Base-by-base conservation (phyloP, 177 flowering plant genomes). In the Vitis hybrid region DNA sequence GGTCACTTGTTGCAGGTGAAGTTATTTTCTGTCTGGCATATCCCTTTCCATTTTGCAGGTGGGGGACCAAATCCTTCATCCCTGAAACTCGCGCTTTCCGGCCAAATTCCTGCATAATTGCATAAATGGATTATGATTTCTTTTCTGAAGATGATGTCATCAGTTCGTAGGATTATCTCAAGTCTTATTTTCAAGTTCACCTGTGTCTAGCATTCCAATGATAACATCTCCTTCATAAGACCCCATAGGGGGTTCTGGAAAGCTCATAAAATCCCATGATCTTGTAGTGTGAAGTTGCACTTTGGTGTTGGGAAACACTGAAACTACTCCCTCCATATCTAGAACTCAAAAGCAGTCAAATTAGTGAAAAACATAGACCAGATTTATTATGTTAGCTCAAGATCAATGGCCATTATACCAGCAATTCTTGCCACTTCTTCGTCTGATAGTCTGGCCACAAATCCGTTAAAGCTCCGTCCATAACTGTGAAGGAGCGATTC, bases 221-320 rank as follows among this genome's bases (percentile, higher is more conserved):
- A 63, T 63, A 13, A 52, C 53, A 48, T 18, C 20, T 50, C 66
- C 51, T 1, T 63, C 22, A 18, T 15, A 39, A 3, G 66, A 1
- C 12, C 22, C 22, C 2, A 48, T 9, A 8, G 29, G 66, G 52
- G 52, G 18, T 49, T 49, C 26, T 3, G 66, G 14, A 1, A 16
- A 18, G 12, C 53, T 26, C 66, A 49, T 45, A 9, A 63, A 63
- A 48, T 63, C 66, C 55, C 66, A 63, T 49, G 55, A 63, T 63
- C 54, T 48, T 63, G 66, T 63, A 1, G 63, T 60, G 6, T 60
- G 49, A 29, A 19, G 53, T 63, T 12, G 56, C 22, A 4, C 6
- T 5, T 13, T 22, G 22, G 14, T 53, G n/a, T 9, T 39, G 26
- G 22, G 54, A 50, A 50, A 63, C 14, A 49, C 29, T 39, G 54